These are phyloP conservation scores for Citrus unshiu DNA, from an alignment of 345 rosid genomes.

Conservation along the genomic window DNA sequence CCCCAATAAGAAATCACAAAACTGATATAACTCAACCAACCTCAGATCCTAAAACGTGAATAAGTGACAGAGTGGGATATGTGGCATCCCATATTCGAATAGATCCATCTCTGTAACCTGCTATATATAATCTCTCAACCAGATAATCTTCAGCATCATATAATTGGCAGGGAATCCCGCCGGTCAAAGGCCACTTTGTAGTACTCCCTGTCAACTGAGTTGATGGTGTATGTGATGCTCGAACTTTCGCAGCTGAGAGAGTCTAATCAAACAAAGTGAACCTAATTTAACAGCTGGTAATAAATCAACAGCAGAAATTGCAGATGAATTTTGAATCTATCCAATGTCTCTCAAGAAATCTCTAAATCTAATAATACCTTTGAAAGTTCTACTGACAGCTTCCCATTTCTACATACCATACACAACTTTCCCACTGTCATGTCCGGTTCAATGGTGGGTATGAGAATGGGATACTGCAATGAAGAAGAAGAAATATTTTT, in stretches of 20 bases:
- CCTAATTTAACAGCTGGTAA: conserved; percentile 13
- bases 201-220: conserved; percentile 27
- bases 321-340: neutral
- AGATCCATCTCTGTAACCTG: conserved; percentile 88
- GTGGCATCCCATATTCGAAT: conserved; percentile 82
- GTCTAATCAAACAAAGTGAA: conserved; percentile 41
- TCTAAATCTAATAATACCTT: conserved; percentile 41
- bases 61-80: conserved; percentile 53
- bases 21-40: conserved; percentile 29
- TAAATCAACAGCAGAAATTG: neutral
- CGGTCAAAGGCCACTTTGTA: conserved; percentile 77
- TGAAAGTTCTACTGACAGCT: conserved; percentile 43
- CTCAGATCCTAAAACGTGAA: conserved; percentile 51
- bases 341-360: neutral
- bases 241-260: conserved; percentile 52
- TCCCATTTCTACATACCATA: conserved; percentile 32
- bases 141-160: conserved; percentile 34
- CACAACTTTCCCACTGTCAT: conserved; percentile 53
- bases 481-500: conserved; percentile 39
- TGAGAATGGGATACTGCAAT: conserved; percentile 46
- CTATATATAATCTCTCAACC: conserved; percentile 65
- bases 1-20: conserved; percentile 16
- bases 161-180: conserved; percentile 63
- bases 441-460: conserved; percentile 59
- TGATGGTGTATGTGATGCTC: conserved; percentile 31